Base-by-base conservation (phyloP, 192 early-diverging fungal species). In the Rhizoclosmatium sp. region DNA sequence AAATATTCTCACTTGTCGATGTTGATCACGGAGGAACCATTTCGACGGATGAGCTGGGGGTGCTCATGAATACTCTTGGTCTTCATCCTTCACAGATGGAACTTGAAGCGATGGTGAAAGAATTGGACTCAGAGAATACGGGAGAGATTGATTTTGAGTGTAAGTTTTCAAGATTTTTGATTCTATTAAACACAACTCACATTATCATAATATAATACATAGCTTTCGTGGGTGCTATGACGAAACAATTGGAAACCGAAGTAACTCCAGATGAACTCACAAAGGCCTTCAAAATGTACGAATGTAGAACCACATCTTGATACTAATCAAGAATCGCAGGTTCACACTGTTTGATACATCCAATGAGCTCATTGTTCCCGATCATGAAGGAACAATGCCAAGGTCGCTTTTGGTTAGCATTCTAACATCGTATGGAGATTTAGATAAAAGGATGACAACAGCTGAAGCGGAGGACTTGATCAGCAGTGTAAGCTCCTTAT, bases 71-170 rank as follows among this genome's bases (percentile, higher is more conserved):
- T 58, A 90, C 89, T 9, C 62, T 90, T 2, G 89, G 87, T 0
- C 78, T 88, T 67, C 48, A 82, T 42, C 83, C 85, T 3, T 80
- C 81, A 3, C 75, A 87, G 66, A 85, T 86, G 46, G 89, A 90
- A 65, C 58, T 90, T 66, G 84, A 87, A 31, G 76, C 80, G 3
- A 87, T 90, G 81, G 82, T 90, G 54, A 85, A 87, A 58, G 89
- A 90, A 72, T 85, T 90, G 72, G 89, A 87, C 61, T 56, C 48
- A 19, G 80, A 81, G 12, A 84, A 84, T 16, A 89, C 71, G 10
- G 89, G 86, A 31, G 89, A 90, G 68, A 90, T 90, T 68, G 89
- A 90, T 75, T 88, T 90, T 75, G 87, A 90, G 69, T 81, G 87
- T 87, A 54, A 71, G 81, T 59, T 46, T 40, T 47, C 31, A 21